Conservation (phyloP, 2,329 filamentous ascomycete genomes). For the Cladosporium phlei region DNA sequence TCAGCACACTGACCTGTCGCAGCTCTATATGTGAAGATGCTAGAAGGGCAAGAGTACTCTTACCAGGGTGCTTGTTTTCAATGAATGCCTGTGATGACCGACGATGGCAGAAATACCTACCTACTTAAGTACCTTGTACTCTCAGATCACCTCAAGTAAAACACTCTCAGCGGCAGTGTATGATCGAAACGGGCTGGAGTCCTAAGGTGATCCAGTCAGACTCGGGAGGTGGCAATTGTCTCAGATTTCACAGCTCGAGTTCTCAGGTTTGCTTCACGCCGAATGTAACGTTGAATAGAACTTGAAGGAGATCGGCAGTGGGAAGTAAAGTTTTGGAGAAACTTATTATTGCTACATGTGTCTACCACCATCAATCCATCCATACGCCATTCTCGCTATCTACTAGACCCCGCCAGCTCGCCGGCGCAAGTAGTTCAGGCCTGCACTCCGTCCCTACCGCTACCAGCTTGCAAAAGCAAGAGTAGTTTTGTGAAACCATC, state of each 20-base stretch:
- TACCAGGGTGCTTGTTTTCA: not conserved
- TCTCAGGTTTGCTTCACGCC: no score
- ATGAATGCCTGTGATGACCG: no score
- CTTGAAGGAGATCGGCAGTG: no score
- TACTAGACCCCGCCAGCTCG: not conserved
- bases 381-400: not conserved
- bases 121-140: no score
- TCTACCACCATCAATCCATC: constrained; percentile 2
- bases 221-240: not conserved
- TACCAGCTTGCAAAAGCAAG: not conserved
- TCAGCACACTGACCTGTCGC: not conserved
- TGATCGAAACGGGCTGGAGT: no score
- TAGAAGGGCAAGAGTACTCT: not conserved
- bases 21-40: constrained; percentile 6
- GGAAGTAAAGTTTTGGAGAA: no score
- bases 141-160: no score
- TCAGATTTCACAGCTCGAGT: no score
- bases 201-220: no score
- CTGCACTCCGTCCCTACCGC: constrained; percentile 17
- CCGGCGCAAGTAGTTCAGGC: constrained; percentile 14
- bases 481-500: not conserved
- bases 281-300: no score
- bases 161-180: no score
- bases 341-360: constrained; percentile 15
- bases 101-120: no score